Evolutionary conservation across 1,284 basidiomycete genomes (phyloP).

Genomic region (Ceratorhiza oryzae-sativae): DNA sequence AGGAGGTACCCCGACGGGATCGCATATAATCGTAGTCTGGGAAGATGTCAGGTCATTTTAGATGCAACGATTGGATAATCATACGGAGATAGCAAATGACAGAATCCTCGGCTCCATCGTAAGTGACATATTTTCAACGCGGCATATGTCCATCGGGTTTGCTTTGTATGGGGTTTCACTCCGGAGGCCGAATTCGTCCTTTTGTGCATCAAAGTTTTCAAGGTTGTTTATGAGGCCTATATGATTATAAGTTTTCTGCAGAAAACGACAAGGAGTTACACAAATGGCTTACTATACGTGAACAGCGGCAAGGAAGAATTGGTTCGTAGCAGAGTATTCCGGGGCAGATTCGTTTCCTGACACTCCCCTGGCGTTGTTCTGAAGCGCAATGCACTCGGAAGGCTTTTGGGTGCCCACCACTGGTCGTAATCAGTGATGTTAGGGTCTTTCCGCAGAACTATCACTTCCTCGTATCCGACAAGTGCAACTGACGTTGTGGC

Average conservation of each 20-base stretch:
- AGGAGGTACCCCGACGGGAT: neutral
- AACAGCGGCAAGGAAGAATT: constrained; percentile 11
- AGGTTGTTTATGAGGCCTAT: constrained; percentile 4
- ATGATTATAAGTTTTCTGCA: too few species aligned
- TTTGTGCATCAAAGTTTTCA: neutral
- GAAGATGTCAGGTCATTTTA: neutral
- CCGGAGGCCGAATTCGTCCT: neutral
- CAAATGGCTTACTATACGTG: neutral
- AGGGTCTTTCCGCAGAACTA: neutral
- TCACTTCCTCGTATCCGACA: neutral
- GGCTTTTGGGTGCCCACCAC: constrained; percentile 8
- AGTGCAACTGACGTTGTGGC: neutral
- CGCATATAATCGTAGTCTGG: neutral
- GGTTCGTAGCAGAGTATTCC: neutral
- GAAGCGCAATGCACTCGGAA: neutral
- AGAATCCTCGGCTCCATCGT: neutral
- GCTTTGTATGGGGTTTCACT: constrained; percentile 1
- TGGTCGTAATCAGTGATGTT: constrained; percentile 13
- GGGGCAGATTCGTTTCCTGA: neutral
- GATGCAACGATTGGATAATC: neutral
- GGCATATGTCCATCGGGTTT: constrained; percentile 12
- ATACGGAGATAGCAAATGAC: neutral
- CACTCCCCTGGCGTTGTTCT: constrained; percentile 3
- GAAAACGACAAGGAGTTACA: too few species aligned
- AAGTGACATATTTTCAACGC: constrained; percentile 3